Conservation (phyloP, 192 early-diverging fungal species). For the Gigaspora rosea region DNA sequence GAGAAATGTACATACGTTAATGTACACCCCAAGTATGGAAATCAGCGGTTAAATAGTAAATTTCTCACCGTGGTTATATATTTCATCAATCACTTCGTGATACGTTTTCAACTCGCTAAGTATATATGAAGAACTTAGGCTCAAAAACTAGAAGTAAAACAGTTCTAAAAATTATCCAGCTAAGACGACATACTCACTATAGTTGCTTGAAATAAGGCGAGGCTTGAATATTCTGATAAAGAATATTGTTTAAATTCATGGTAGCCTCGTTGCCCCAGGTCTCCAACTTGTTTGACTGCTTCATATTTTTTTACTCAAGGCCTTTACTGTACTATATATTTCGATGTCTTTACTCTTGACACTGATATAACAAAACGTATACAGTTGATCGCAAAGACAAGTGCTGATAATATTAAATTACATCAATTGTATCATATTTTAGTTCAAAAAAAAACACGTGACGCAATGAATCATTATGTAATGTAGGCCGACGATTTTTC, state of each 20-base stretch:
- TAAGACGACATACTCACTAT: constrained; percentile 53
- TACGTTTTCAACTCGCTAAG: constrained; percentile 69
- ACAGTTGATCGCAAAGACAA: too few relatives aligned
- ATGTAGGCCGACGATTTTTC: too few relatives aligned
- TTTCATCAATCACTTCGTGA: constrained; percentile 78
- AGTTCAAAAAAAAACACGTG: too few relatives aligned
- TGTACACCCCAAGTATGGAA: too few relatives aligned
- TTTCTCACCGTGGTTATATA: constrained; percentile 62
- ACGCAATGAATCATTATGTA: too few relatives aligned
- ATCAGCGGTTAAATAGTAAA: background rate
- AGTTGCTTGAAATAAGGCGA: constrained; percentile 77
- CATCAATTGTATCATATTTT: too few relatives aligned
- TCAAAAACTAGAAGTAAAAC: too few relatives aligned
- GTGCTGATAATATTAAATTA: too few relatives aligned
- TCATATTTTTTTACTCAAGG: background rate
- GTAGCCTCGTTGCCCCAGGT: constrained; percentile 75
- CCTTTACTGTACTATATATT: background rate
- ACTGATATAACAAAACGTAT: too few relatives aligned
- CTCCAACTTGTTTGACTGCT: constrained; percentile 54
- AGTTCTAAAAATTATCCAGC: background rate
- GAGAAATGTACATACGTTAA: background rate
- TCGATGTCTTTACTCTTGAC: too few relatives aligned
- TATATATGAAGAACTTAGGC: constrained; percentile 6
- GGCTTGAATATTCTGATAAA: constrained; percentile 71
- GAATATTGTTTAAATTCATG: constrained; percentile 80